Evolutionary conservation across 2,329 filamentous ascomycete species (phyloP), one percentile per base, ranked within the genome.

Genomic region (Sclerotinia minor): DNA sequence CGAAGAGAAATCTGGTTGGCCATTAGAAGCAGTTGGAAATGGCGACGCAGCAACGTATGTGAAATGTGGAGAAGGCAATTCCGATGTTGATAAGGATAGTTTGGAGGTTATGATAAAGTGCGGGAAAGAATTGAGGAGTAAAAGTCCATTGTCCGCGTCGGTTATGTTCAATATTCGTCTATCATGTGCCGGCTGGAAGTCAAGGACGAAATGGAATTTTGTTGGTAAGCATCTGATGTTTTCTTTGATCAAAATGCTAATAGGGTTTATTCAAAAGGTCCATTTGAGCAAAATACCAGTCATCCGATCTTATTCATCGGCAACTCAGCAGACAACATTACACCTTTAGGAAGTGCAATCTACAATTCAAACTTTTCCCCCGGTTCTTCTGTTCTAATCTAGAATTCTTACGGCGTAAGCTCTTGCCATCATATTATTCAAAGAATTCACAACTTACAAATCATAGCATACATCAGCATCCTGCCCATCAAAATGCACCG

Each of bases 61-160:
- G 73, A 2, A 78, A 77, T 26, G 79, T 80, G 0, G 84, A 47
- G 41, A 60, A 83, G 0, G 81, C 80, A 0, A 77, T 79, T 8
- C 81, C 81, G 68, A 76, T 79, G 0, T 73, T 77, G 7, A 80
- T 71, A 71, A 78, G 74, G 60, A 70, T 79, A 60, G 75, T 65
- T 2, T 80, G 78, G 68, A 69, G 76, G 26, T 78, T 76, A 6
- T 75, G 79, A 71, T 74, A 68, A 8, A 65, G 26, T 47, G 74
- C 2, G 71, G 74, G 57, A 75, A 77, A 5, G 79, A 77, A 61
- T 74, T 73, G 72, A 68, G 71, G 72, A 70, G 73, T 47, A 35
- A 68, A 71, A 8, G 41, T 29, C 41, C 57, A 5, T 9, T 47
- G 21, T 47, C 41, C 3, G 57, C 29, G 15, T 38, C 50, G 0